phyloP scores from a whole-genome alignment of 169 alveolate genomes.

The Babesia gibsoni region DNA sequence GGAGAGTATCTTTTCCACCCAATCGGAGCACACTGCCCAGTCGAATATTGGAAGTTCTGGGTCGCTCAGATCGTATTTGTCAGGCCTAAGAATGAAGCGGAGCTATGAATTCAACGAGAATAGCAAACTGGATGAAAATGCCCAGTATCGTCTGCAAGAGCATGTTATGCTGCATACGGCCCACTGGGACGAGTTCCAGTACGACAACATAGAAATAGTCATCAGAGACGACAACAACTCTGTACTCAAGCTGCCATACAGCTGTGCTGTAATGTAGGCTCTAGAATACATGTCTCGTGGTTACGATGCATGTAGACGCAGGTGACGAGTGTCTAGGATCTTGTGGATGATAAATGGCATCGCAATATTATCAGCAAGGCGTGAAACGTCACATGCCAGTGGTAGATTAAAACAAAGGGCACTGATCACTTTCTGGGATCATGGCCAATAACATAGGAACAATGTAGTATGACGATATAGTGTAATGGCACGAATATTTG shows the following conservation, averaged over 20 bases:
- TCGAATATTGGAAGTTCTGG: background rate
- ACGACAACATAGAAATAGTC: slow-evolving; percentile 59
- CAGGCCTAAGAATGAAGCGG: background rate
- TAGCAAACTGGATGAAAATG: slow-evolving; percentile 26
- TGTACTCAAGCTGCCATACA: slow-evolving; percentile 53
- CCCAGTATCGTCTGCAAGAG: slow-evolving; percentile 50
- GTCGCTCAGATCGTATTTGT: slow-evolving; percentile 1
- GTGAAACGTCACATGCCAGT: too few species aligned
- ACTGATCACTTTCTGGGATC: too few species aligned
- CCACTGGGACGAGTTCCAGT: slow-evolving; percentile 65
- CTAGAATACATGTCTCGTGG: too few species aligned
- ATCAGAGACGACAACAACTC: slow-evolving; percentile 51
- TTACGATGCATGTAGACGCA: too few species aligned
- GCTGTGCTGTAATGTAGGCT: slow-evolving; percentile 54
- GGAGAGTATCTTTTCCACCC: background rate
- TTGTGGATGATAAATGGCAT: too few species aligned
- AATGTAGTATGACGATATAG: too few species aligned
- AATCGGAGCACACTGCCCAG: background rate
- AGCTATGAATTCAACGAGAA: background rate
- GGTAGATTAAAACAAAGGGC: too few species aligned
- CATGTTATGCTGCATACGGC: slow-evolving; percentile 45
- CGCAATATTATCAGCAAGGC: too few species aligned
- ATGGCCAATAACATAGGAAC: too few species aligned
- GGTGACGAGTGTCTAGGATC: too few species aligned
- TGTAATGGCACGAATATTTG: too few species aligned